Conservation (phyloP, 1,139 yeast genomes). For the Blastobotrys malaysiensis region DNA sequence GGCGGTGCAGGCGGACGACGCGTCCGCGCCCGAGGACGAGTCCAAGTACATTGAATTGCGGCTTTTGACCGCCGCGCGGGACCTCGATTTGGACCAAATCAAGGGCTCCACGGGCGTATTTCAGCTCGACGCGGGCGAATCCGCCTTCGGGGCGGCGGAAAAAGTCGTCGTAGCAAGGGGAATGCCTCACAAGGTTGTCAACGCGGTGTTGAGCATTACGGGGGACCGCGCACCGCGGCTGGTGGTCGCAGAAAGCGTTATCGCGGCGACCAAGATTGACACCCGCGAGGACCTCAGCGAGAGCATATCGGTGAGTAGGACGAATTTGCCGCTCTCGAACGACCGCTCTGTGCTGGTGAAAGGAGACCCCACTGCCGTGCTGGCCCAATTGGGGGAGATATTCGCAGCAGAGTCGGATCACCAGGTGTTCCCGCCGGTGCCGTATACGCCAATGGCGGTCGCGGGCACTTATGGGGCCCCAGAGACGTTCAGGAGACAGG, state of each 20-base stretch:
- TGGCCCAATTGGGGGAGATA: background rate
- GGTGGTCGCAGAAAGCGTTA: conserved; percentile 9
- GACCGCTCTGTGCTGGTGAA: conserved; percentile 59
- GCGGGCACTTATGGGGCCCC: conserved; percentile 29
- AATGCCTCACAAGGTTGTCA: conserved; percentile 66
- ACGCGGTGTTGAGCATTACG: conserved; percentile 31
- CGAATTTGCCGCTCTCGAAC: conserved; percentile 64
- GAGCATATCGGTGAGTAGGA: background rate
- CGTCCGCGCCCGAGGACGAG: conserved; percentile 6
- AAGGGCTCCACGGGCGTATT: conserved; percentile 7
- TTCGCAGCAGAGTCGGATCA: background rate
- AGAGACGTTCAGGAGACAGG: conserved; percentile 24
- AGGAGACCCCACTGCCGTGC: background rate
- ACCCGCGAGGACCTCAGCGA: background rate
- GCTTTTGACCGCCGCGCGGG: conserved; percentile 6
- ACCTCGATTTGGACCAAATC: conserved; percentile 4
- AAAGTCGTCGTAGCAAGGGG: conserved; percentile 71
- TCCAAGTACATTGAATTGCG: conserved; percentile 6
- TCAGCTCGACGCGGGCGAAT: conserved; percentile 4
- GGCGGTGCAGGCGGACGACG: conserved; percentile 3
- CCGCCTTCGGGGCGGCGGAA: conserved; percentile 62
- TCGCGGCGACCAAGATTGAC: background rate
- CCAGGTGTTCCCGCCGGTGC: conserved; percentile 4
- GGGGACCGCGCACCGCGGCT: conserved; percentile 5
- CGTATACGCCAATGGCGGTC: conserved; percentile 20